Percentiles rank a stretch among this genome's conserved stretches.
Evolutionary conservation across 805 yeast genomes (phyloP).

Genomic region (Clavispora vitiphila): DNA sequence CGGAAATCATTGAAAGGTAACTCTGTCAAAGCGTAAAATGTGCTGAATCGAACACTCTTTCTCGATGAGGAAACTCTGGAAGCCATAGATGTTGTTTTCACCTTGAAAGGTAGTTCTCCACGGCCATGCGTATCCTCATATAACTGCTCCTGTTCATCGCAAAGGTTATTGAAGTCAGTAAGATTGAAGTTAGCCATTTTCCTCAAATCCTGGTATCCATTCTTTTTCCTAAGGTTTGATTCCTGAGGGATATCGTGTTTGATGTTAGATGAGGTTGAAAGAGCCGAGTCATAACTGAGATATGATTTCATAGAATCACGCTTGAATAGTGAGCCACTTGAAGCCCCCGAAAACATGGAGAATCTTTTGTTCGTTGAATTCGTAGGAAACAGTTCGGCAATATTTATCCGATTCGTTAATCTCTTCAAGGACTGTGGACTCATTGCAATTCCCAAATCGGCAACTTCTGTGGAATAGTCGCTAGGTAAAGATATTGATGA

Average conservation of each 20-base stretch:
- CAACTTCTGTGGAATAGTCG: constrained; percentile 37
- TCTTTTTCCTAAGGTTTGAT: constrained; percentile 42
- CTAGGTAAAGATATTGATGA: constrained; percentile 31
- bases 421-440: constrained; percentile 32
- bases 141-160: neutral
- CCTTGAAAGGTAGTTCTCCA: constrained; percentile 10
- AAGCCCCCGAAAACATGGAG: constrained; percentile 23
- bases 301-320: constrained; percentile 46
- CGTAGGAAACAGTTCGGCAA: constrained; percentile 14
- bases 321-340: constrained; percentile 30
- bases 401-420: constrained; percentile 20
- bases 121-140: neutral
- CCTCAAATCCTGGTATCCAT: constrained; percentile 46
- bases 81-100: constrained; percentile 7
- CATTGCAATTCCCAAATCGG: constrained; percentile 38
- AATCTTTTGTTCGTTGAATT: constrained; percentile 11
- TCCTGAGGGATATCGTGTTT: constrained; percentile 13
- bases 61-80: constrained; percentile 23
- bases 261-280: constrained; percentile 30
- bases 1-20: constrained; percentile 27
- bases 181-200: constrained; percentile 4
- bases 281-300: constrained; percentile 55
- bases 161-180: neutral
- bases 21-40: constrained; percentile 36
- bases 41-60: constrained; percentile 32